A percentile compares a stretch with the other conserved stretches of the same genome.
Evolutionary conservation across 139 green algal species (phyloP).

Genomic region (Chlamydomonas sp.): DNA sequence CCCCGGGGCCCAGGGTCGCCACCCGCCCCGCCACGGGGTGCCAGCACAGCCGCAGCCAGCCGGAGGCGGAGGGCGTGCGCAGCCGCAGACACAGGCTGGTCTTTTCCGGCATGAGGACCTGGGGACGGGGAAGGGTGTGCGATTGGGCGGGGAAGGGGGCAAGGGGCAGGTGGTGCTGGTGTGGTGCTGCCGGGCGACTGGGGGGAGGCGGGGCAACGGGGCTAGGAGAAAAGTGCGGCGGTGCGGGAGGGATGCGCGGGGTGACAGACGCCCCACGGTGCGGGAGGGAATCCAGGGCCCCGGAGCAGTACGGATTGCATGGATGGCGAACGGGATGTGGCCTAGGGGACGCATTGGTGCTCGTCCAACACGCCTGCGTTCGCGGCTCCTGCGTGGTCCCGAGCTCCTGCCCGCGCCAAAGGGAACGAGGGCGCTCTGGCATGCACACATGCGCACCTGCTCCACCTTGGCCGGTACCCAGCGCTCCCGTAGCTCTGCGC

Average conservation of each 20-base stretch:
- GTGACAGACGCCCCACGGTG: background rate
- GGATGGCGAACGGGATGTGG: too few relatives aligned
- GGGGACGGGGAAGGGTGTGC: background rate
- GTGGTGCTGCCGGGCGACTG: too few relatives aligned
- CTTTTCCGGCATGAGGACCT: constrained; percentile 72
- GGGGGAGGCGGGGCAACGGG: too few relatives aligned
- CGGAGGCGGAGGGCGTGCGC: constrained; percentile 41
- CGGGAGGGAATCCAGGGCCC: background rate
- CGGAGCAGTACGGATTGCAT: too few relatives aligned
- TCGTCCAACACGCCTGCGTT: too few relatives aligned
- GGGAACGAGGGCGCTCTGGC: background rate
- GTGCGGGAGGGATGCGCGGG: background rate
- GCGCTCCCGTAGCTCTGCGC: constrained; percentile 29
- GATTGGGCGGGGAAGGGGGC: background rate
- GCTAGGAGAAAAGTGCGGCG: background rate
- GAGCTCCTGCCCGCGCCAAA: too few relatives aligned
- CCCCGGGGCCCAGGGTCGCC: constrained; percentile 34
- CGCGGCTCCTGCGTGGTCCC: background rate
- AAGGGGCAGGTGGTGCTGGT: background rate
- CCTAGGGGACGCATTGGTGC: too few relatives aligned
- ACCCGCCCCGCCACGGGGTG: constrained; percentile 67
- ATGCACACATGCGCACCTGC: constrained; percentile 47
- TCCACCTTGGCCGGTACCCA: constrained; percentile 79
- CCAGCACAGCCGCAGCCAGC: constrained; percentile 85
- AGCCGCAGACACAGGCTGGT: constrained; percentile 68